Evolutionary conservation across 106 monocot species (phyloP), one percentile per base, ranked within the genome.

Genomic region (Acorus gramineus): DNA sequence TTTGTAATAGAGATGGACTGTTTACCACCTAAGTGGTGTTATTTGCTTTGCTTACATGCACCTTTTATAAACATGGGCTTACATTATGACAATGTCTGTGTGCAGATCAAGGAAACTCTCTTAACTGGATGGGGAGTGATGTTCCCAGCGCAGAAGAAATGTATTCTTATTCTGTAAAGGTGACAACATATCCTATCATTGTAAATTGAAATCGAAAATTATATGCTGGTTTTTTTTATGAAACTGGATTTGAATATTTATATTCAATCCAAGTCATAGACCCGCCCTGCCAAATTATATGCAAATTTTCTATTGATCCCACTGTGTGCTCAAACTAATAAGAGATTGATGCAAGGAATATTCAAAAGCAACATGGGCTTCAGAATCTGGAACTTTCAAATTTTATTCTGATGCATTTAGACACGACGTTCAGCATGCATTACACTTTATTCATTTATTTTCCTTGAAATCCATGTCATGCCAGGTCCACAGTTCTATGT

Each of bases 401-500:
- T 54, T 14, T 2, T 4, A 14, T 56, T 49, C 11, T 3, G 9
- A 2, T 51, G 44, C 46, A 4, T 60, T 44, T 53, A 54, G 56
- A 28, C 28, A 28, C 28, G 28, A 28, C 28, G 28, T 28, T 28
- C 28, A 28, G 28, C 1, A 56, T 53, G 7, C 6, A 2, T 59
- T 49, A 13, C 57, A 9, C n/a, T 56, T 28, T 54, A 52, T 52
- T 53, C 43, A 13, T 54, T 5, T 54, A 9, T 43, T 14, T 11
- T 68, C 11, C 1, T 55, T 49, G 1, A 28, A 28, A 28, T 28
- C 28, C 28, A 28, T 58, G 7, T 49, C 11, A 69, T 70, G 11
- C 80, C 56, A 87, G 90, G 79, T 82, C 11, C 77, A 87, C 62
- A 49, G 45, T 67, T 80, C 79, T 43, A 75, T 90, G 61, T 96